These are phyloP conservation scores for Cryphonectria naterciae DNA, from an alignment of 2,329 filamentous ascomycete species.

Conservation along the genomic window DNA sequence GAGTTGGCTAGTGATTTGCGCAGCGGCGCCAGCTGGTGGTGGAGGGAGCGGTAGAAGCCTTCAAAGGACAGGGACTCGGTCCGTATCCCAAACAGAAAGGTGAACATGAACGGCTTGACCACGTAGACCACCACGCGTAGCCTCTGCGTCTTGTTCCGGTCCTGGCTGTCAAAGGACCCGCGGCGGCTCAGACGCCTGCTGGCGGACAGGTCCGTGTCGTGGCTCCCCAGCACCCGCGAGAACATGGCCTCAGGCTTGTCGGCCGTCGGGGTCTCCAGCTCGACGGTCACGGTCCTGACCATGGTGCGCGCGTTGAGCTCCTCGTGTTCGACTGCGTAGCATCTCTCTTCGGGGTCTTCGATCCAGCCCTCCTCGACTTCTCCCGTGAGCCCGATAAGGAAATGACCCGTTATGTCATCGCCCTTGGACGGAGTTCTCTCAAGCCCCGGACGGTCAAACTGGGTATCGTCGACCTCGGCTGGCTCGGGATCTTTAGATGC, in stretches of 20 bases:
- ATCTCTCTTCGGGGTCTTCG: conserved; percentile 38
- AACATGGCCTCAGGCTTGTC: conserved; percentile 49
- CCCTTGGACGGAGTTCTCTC: conserved; percentile 20
- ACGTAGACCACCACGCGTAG: conserved; percentile 75
- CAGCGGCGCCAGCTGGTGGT: conserved; percentile 63
- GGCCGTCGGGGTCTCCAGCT: conserved; percentile 53
- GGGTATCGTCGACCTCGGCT: conserved; percentile 25
- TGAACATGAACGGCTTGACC: conserved; percentile 76
- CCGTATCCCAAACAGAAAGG: conserved; percentile 69
- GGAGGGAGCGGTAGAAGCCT: conserved; percentile 62
- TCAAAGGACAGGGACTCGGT: conserved; percentile 62
- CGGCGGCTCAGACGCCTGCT: conserved; percentile 25
- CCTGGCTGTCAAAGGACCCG: conserved; percentile 48
- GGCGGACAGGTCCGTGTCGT: conserved; percentile 36
- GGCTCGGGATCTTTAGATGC: conserved; percentile 5
- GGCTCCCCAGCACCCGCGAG: conserved; percentile 50
- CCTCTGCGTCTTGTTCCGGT: conserved; percentile 58
- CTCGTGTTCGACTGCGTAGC: conserved; percentile 34
- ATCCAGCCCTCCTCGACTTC: conserved; percentile 56
- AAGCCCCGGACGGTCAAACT: conserved; percentile 3
- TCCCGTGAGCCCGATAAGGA: conserved; percentile 70
- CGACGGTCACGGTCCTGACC: conserved; percentile 69
- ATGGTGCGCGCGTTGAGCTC: conserved; percentile 59
- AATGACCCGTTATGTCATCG: conserved; percentile 48
- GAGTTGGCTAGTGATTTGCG: conserved; percentile 60